These are phyloP conservation scores for Stephania yunnanensis DNA, from an alignment of 164 flowering plant genomes.

Conservation along the genomic window DNA sequence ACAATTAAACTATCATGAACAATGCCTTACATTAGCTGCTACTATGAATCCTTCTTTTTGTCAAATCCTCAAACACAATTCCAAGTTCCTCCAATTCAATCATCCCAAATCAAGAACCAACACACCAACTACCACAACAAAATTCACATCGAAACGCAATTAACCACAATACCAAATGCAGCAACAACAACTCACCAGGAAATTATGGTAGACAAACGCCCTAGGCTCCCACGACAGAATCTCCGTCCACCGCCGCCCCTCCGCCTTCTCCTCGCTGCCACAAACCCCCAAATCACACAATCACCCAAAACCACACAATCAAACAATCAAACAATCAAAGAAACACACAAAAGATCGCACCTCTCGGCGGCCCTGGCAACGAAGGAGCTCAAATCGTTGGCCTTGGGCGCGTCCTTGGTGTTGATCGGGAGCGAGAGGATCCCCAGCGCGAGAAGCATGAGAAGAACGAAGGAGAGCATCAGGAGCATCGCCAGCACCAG, in stretches of 20 bases:
- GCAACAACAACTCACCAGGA: conserved; percentile 42
- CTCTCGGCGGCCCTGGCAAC: conserved; percentile 21
- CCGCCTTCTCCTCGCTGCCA: conserved; percentile 22
- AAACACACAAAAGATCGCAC: conserved; percentile 14
- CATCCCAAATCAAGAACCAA: not conserved
- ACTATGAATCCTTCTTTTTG: not conserved
- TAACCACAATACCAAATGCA: no score
- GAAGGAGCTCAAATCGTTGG: conserved; percentile 49
- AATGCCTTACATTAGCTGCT: not conserved
- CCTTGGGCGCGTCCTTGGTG: conserved; percentile 22
- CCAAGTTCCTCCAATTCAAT: not conserved
- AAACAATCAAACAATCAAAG: not conserved
- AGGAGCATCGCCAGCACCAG: conserved; percentile 46
- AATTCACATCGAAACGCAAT: no score
- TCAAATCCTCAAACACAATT: not conserved
- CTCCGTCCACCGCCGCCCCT: conserved; percentile 59
- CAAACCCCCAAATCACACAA: not conserved
- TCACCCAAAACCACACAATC: not conserved
- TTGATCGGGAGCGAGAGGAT: conserved; percentile 48
- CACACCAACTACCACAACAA: no score
- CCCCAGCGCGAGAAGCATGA: conserved; percentile 52
- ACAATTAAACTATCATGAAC: not conserved
- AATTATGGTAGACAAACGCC: conserved; percentile 71
- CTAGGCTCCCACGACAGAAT: conserved; percentile 91
- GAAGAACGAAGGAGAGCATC: conserved; percentile 47